Base-by-base conservation (phyloP, 805 yeast genomes). In the Candida rishiriensis region DNA sequence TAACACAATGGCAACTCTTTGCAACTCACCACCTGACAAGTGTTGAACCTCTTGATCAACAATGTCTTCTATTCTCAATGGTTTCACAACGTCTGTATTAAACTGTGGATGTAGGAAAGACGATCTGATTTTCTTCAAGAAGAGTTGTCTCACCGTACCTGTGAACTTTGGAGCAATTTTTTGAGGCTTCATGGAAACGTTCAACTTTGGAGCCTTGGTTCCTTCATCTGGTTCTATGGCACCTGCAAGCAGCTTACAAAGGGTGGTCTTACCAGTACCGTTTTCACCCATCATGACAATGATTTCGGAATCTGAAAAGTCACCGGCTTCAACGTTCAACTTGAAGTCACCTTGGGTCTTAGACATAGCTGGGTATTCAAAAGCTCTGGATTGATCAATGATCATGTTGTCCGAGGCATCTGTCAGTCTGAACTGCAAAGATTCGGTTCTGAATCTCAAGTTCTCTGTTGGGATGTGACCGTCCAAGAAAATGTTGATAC, bases 281-380 rank as follows among this genome's bases (percentile, higher is more conserved):
- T 93, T 93, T 72, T 93, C 99, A 65, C 99, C 99, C 96, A 93
- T 91, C 97, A 93, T 88, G 46, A 93, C 99, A 60, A 93, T 77
- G 58, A 93, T 93, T 73, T 93, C 99, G 36, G 97, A 87, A 67
- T 93, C 95, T 44, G 95, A 83, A 71, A 91, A 93, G 47, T 85
- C 90, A 71, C 99, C 99, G 37, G 78, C 61, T 61, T 87, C 85
- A 48, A 93, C 84, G 46, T 69, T 73, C 65, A 93, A 76, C 62
- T 79, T 81, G 85, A 93, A 93, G 68, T 90, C 97, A 63, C 99
- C 99, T 74, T 90, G 91, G 36, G 97, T 89, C 77, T 88, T 90
- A 14, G 42, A 34, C 95, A 93, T 84, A 29, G 73, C 56, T 46
- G 97, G 96, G 64, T 93, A 93, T 31, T 70, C 63, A 71, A 79